Conservation (phyloP, 768 basidiomycete species). For the Cystofilobasidium capitatum region DNA sequence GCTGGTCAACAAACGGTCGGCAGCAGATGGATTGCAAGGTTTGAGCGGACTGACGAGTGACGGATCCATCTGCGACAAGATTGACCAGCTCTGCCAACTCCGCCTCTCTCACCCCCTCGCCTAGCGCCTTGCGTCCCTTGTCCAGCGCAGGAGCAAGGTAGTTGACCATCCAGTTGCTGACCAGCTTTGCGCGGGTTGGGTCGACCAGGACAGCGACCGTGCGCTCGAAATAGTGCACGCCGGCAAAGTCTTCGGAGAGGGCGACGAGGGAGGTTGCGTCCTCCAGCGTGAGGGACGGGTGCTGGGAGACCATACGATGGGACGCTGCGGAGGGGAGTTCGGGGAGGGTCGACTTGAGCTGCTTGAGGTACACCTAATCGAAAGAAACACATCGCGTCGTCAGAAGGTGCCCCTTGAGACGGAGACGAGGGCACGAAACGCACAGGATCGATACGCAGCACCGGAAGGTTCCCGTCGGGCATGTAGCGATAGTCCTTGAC, state of each 20-base stretch:
- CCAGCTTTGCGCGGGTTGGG: conserved; percentile 54
- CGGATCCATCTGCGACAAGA: conserved; percentile 52
- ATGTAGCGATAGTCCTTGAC: conserved; percentile 93
- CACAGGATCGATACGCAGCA: conserved; percentile 43
- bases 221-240: conserved; percentile 71
- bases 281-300: conserved; percentile 49
- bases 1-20: not conserved
- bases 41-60: conserved; percentile 58
- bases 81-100: conserved; percentile 72
- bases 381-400: not conserved
- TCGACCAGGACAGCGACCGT: not conserved
- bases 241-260: conserved; percentile 53
- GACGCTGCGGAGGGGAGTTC: conserved; percentile 63
- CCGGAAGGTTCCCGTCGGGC: conserved; percentile 89
- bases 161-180: conserved; percentile 84
- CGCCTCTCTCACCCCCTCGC: conserved; percentile 49
- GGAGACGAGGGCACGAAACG: conserved; percentile 25
- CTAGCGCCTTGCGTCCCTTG: conserved; percentile 42
- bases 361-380: conserved; percentile 44
- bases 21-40: not conserved
- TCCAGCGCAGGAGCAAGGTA: conserved; percentile 69
- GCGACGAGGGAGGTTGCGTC: conserved; percentile 68
- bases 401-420: conserved; percentile 31
- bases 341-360: not conserved
- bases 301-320: conserved; percentile 46